phyloP scores from a whole-genome alignment of 305 asterid genomes.

The Fraxinus sp. region DNA sequence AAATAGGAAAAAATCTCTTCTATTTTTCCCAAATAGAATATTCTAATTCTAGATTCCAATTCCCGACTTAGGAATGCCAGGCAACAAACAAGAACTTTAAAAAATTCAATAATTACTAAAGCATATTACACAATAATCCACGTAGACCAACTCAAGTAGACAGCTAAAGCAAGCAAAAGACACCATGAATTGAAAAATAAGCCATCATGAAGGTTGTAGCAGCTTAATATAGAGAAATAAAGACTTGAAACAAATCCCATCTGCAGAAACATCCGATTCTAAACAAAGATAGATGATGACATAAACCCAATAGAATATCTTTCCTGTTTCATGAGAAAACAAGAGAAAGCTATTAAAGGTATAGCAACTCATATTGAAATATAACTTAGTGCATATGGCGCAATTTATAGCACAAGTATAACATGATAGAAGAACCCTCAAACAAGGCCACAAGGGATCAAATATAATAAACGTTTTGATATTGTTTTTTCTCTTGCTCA shows the following conservation, averaged over 20 bases:
- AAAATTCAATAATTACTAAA: background rate
- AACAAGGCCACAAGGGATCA: background rate
- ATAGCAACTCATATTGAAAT: background rate
- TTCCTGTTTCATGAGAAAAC: background rate
- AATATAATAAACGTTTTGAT: background rate
- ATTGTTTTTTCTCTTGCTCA: background rate
- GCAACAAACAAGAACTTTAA: background rate
- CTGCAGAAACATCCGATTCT: background rate
- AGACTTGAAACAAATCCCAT: background rate
- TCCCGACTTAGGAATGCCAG: background rate
- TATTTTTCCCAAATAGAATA: background rate
- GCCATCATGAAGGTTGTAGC: background rate
- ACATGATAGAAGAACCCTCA: background rate
- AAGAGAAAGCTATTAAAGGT: background rate
- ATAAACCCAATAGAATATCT: background rate
- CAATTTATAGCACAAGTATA: background rate
- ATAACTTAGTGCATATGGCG: background rate
- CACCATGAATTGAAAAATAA: background rate
- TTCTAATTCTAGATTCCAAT: background rate
- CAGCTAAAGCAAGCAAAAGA: background rate
- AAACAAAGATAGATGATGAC: background rate
- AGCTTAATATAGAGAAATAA: background rate
- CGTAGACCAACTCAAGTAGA: background rate
- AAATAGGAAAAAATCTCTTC: background rate
- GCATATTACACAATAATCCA: background rate